Evolutionary conservation across 2,329 filamentous ascomycete genomes (phyloP), one percentile per base, ranked within the genome.

Genomic region (Nemania serpens): DNA sequence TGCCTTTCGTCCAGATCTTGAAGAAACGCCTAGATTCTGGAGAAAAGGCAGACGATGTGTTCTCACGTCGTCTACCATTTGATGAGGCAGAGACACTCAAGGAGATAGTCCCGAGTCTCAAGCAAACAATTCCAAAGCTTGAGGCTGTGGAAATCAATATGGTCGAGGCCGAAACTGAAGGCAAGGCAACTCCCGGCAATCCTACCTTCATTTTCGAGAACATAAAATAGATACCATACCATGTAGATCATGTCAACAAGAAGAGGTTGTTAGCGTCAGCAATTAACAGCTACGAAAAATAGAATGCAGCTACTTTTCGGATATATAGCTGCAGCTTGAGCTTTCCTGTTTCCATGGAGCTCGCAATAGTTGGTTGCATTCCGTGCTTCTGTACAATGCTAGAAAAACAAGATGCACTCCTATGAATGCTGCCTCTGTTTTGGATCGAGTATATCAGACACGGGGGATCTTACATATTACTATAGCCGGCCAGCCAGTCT

Each of bases 1-100:
- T 98, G 94, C 95, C 95, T 0, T 98, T 97, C 73, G 88, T 97
- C 51, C 93, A 98, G 79, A 79, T 76, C 6, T 81, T 98, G 62
- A 97, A 97, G 88, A 91, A 86, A 76, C 87, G 91, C 54, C 84
- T 99, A 58, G 82, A 92, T 59, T 82, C 83, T 51, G 89, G 91
- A 63, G 87, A 94, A 77, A 78, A 81, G 13, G 79, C 86, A 1
- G 81, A 84, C 22, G 81, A 78, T 2, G 91, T 97, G 10, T 88
- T 98, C 71, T 88, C 94, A 73, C 85, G 93, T 67, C 91, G 94
- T 77, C 81, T 99, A 63, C 83, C 86, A 1, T 99, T 98, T 75
- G 89, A 97, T 70, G 95, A 99, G 81, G 81, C 88, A 49, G 82
- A 84, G 61, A 90, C 89, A 36, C 81, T 98, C 58, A 75, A 81